phyloP scores from a whole-genome alignment of 257 asterid species.

The Salvia rosmarinus region DNA sequence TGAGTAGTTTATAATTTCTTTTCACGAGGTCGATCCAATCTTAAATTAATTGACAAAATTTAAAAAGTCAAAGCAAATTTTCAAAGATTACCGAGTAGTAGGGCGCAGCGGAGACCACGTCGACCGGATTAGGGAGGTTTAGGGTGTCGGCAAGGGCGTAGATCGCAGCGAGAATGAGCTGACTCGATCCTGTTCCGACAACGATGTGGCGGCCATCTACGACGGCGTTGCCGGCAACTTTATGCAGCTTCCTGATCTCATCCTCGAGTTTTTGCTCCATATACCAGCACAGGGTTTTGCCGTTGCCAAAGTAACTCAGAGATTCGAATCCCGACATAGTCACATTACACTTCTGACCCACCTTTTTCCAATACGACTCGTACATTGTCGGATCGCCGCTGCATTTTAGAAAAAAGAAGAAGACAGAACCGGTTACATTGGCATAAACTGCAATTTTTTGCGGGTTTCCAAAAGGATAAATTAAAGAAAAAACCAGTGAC shows the following conservation, averaged over 20 bases:
- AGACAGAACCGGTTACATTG: background rate
- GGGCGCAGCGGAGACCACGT: constrained; percentile 75
- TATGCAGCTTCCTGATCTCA: constrained; percentile 57
- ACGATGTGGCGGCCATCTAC: constrained; percentile 55
- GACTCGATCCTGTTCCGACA: constrained; percentile 87
- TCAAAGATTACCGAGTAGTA: constrained; percentile 59
- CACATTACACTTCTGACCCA: constrained; percentile 37
- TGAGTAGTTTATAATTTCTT: background rate
- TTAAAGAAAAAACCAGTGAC: too few relatives aligned
- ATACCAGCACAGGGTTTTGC: constrained; percentile 66
- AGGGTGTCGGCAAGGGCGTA: constrained; percentile 58
- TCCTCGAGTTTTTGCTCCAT: constrained; percentile 76
- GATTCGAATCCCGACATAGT: constrained; percentile 51
- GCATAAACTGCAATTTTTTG: background rate
- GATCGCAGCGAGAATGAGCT: constrained; percentile 67
- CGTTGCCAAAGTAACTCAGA: constrained; percentile 67
- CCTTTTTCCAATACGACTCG: constrained; percentile 48
- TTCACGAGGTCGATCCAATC: constrained; percentile 29
- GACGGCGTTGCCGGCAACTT: constrained; percentile 60
- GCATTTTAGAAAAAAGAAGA: background rate
- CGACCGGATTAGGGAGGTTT: constrained; percentile 50
- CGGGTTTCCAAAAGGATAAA: too few relatives aligned
- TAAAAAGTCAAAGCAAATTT: constrained; percentile 10
- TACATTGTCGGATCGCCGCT: constrained; percentile 59
- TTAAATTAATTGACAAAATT: background rate